Base-by-base conservation (phyloP, 2,329 filamentous ascomycete species). In the Stemphylium vesicarium region DNA sequence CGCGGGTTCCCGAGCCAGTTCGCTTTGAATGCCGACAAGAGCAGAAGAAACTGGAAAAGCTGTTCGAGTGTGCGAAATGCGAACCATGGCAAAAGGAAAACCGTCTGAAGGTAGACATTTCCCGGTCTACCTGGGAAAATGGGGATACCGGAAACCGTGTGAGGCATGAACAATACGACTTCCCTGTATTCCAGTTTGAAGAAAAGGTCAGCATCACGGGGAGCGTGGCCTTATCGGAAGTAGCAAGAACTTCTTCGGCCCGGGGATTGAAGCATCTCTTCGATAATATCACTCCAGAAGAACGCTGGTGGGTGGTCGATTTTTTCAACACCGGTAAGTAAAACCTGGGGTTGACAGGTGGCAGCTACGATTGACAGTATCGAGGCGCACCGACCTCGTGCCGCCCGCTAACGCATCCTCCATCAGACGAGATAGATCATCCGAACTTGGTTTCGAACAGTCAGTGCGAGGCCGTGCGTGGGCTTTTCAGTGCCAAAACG, bases 241-340 rank as follows among this genome's bases (percentile, higher is more conserved):
- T 38, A 15, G 24, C 24, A 12, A 24, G 45, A 13, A 40, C 35
- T 16, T 33, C 24, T 26, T 12, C 9, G 18, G 24, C 36, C 24
- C 18, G 9, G 29, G 15, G 35, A 31, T 18, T 31, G 26, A 36
- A 26, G 20, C 24, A 35, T 40, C 7, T 37, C 7, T 37, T 20
- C 35, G 15, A 10, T 37, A 22, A 13, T 29, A 24, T 40, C 24
- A 29, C 24, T 10, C 24, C 24, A 13, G 20, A 22, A 31, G 22
- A 48, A 13, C 45, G 24, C 39, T 39, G 45, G 36, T 48, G 45
- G 36, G 35, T 48, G 13, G 44, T 47, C 33, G 44, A 47, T 13
- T 47, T 48, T 29, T 40, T 48, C 22, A n/a, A 31, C n/a, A 15
- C 39, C 18, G 45, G 45, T 48, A 48, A 39, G 36, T 24, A 3